Evolutionary conservation across 306 rosid species (phyloP), one percentile per base, ranked within the genome.

Genomic region (Citrullus mucosospermus): DNA sequence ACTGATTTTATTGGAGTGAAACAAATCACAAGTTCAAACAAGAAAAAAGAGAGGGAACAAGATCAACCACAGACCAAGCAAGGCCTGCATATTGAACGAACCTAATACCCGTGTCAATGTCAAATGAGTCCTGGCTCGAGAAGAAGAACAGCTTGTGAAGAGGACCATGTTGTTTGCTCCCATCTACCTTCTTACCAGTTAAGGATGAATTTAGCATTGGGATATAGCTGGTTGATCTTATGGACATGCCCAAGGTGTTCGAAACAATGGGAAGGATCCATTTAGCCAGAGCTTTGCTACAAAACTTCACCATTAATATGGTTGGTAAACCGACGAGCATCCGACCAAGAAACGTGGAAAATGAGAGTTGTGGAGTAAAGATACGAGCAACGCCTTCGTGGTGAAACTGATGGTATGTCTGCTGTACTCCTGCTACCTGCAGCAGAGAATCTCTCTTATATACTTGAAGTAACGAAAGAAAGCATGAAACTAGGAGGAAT

Each of bases 11-110:
- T 68, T 43, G 9, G 34, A 44, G 51, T 17, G 15, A 8, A 48
- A 8, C 14, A 53, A 4, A 67, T 89, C 84, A 96, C 88, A 92
- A 86, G 79, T 81, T 83, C 56, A 86, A 51, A 76, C 85, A 84
- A 48, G 91, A 28, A 81, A 92, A 96, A 67, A 96, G 81, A 6
- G 93, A 80, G 9, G 99, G 97, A 59, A 95, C 99, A 48, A 95
- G 88, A 83, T 95, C 99, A 5, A 92, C 97, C 15, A 92, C 99
- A 66, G 97, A 88, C 98, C 97, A 95, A 0, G 97, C 97, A 32
- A 95, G 97, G 54, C 99, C 96, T 4, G 93, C 89, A 71, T 95
- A 95, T 60, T 95, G 99, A 69, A 95, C 30, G 74, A 91, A 92
- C 82, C 99, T 84, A 65, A 95, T 92, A 18, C 99, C 99, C 0